These are phyloP conservation scores for Fistulifera pelliculosa DNA, from an alignment of 108 stramenopile genomes.

Conservation along the genomic window DNA sequence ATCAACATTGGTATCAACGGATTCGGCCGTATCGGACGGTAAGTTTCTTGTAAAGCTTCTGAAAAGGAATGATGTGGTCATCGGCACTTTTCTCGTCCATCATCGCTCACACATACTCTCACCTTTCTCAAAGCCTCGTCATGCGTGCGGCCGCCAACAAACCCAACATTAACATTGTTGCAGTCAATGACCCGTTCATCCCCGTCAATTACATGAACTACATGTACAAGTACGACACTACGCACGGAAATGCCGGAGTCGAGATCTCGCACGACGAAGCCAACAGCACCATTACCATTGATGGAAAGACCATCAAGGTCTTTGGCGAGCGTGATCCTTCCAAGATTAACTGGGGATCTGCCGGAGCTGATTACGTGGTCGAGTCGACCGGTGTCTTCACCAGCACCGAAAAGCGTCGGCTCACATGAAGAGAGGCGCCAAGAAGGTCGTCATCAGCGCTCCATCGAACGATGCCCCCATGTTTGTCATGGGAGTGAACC, in stretches of 20 bases:
- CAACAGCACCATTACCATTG: slow-evolving; percentile 91
- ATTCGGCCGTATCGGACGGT: slow-evolving; percentile 97
- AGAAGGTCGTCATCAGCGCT: slow-evolving; percentile 99
- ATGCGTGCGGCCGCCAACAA: slow-evolving; percentile 89
- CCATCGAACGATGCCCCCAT: slow-evolving; percentile 98
- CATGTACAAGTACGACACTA: slow-evolving; percentile 99
- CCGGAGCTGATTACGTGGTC: slow-evolving; percentile 96
- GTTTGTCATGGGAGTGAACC: slow-evolving; percentile 99
- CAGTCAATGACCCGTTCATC: slow-evolving; percentile 95
- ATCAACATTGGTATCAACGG: slow-evolving; percentile 81
- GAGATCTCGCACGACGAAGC: slow-evolving; percentile 95
- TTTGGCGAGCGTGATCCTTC: slow-evolving; percentile 92
- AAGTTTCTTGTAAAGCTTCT: slow-evolving; percentile 34
- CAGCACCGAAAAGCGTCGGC: slow-evolving; percentile 90
- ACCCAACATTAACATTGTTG: slow-evolving; percentile 91
- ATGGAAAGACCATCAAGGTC: slow-evolving; percentile 90
- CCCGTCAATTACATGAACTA: slow-evolving; percentile 96
- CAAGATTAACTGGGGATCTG: slow-evolving; percentile 91
- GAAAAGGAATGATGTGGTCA: neutral
- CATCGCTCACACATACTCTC: neutral
- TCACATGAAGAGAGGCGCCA: slow-evolving; percentile 96
- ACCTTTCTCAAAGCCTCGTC: slow-evolving; percentile 66
- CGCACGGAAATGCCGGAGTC: slow-evolving; percentile 96
- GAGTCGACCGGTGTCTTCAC: slow-evolving; percentile 99
- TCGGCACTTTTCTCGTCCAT: neutral